Evolutionary conservation across 495 filamentous ascomycete genomes (phyloP), one percentile per base, ranked within the genome.

Genomic region (Paragyromitra xinjiangensis): DNA sequence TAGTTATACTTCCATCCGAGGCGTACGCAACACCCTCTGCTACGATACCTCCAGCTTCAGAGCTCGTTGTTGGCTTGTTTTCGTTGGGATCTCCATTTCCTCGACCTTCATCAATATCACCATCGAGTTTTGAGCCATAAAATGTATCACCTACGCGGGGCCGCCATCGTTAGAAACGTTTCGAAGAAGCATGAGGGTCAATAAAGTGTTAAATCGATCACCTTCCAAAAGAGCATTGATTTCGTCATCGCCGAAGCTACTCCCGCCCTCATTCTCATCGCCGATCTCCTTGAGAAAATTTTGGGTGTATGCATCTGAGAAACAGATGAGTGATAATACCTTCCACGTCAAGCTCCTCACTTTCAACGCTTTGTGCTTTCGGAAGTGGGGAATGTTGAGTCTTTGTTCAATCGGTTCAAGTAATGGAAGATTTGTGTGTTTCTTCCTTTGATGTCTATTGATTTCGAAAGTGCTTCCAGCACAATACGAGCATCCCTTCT

Each of bases 381-480:
- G 51, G 11, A 22, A 9, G 12, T 56, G 2, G 0, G 22, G 14
- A 1, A 9, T 9, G 26, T 71, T 26, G 1, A n/a, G 39, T 37
- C n/a, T 72, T n/a, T 69, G 71, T 1, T 24, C 40, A 37, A 72
- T 72, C 8, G 66, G 51, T 8, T 16, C 5, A 14, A 9, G 39
- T 37, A 2, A 44, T 14, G 5, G 8, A n/a, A 6, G 14, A 0
- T 24, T 22, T 45, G 16, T 2, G 34, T 74, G 71, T 11, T 37
- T 50, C 6, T 19, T 55, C 8, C 12, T 7, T 6, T 74, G 71
- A 16, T 74, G 71, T 5, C 71, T 71, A 0, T 4, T 26, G 9
- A 74, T 40, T 16, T 72, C 64, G 9, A 9, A 73, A n/a, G 12
- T 44, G 66, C 22, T 70, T 19, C 71, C 71, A 1, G 71, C 71